Percentiles rank a stretch among this genome's conserved stretches.
phyloP scores from a whole-genome alignment of 441 rosid species.

The Pelargonium fulgidum region DNA sequence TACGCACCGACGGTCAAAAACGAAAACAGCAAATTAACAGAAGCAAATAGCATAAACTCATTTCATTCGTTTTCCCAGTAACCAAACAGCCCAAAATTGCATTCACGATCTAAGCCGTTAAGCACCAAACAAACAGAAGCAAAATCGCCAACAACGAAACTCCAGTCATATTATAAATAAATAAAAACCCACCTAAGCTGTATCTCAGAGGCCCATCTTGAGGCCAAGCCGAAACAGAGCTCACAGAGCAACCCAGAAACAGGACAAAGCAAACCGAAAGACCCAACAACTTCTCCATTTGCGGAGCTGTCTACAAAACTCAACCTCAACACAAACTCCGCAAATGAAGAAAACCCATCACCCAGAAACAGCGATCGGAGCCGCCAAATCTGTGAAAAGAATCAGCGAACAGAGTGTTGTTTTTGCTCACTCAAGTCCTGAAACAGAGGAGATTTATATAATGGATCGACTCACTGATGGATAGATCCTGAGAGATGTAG shows the following conservation, averaged over 20 bases:
- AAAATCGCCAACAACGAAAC: too few relatives aligned
- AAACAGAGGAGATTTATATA: background rate
- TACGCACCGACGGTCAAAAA: background rate
- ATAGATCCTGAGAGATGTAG: background rate
- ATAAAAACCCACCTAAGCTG: background rate
- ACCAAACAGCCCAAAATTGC: too few relatives aligned
- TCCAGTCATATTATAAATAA: background rate
- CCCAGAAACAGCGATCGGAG: background rate
- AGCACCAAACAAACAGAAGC: too few relatives aligned
- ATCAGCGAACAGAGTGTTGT: background rate
- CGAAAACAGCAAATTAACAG: too few relatives aligned
- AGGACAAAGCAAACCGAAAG: background rate
- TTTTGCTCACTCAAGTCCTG: background rate
- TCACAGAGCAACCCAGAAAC: background rate
- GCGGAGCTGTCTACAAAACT: background rate
- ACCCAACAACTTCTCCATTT: slow-evolving; percentile 4
- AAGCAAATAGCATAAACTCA: too few relatives aligned
- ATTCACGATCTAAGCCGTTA: too few relatives aligned
- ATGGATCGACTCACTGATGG: background rate
- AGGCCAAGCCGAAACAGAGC: background rate
- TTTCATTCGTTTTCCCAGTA: too few relatives aligned
- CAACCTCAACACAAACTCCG: background rate
- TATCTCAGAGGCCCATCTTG: background rate
- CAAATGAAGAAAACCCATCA: background rate
- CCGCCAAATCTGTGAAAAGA: background rate